Percentiles rank a stretch among this genome's conserved stretches.
Conservation (phyloP, 2,329 filamentous ascomycete species). For the Aspergillus pseudoviridinutans region DNA sequence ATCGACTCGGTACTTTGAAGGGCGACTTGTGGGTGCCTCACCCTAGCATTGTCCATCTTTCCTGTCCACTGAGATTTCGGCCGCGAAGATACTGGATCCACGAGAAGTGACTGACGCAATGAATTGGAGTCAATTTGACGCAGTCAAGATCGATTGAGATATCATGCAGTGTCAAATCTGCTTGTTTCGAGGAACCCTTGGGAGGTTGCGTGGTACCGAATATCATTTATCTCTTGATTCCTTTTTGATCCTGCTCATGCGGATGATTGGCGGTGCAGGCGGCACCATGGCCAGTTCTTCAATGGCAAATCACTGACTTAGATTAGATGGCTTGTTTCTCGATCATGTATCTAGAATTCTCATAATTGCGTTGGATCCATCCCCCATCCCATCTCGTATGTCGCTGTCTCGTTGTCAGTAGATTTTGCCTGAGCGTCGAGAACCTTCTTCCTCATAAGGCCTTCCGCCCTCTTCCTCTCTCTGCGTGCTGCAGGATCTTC, state of each 20-base stretch:
- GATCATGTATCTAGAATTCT: not conserved
- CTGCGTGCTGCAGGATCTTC: conserved; percentile 36
- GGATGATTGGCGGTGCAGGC: not conserved
- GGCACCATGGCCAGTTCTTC: not conserved
- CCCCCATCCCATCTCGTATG: not conserved
- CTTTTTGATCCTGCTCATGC: not conserved
- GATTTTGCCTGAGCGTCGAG: conserved; percentile 15
- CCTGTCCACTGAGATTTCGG: not conserved
- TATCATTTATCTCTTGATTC: conserved; percentile 1
- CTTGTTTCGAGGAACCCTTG: not conserved
- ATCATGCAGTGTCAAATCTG: not conserved
- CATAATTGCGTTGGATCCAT: not conserved
- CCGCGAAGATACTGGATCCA: not conserved
- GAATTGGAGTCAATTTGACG: not conserved
- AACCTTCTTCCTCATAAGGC: conserved; percentile 32
- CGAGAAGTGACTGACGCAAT: not conserved
- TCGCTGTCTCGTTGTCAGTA: not conserved
- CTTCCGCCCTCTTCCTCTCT: conserved; percentile 41
- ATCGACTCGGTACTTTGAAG: not conserved
- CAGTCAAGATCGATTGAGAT: not conserved
- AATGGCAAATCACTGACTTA: not conserved
- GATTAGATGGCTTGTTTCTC: not conserved
- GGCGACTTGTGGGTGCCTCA: not conserved
- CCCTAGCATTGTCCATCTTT: not conserved
- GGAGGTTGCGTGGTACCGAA: not conserved